Evolutionary conservation across 2,329 filamentous ascomycete genomes (phyloP), one percentile per base, ranked within the genome.

Genomic region (Neobulgaria alba): DNA sequence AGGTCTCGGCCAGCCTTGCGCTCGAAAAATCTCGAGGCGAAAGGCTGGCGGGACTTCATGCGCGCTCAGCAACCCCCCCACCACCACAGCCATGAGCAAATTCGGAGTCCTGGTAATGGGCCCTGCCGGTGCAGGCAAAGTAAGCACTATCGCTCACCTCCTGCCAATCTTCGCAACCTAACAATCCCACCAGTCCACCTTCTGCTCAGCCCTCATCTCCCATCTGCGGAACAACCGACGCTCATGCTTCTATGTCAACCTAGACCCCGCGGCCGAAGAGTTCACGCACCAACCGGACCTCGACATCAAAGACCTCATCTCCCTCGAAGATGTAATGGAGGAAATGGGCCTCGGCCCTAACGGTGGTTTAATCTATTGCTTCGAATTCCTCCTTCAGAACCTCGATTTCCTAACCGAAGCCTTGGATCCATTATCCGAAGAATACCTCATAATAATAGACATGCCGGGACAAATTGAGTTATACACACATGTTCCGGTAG

Each of bases 391-490:
- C 33, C 79, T 95, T 61, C 85, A 95, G 62, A 95, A 95, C 60
- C 79, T 95, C 48, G 88, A 95, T 65, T 95, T 92, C 65, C 69
- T 95, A 36, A 85, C 84, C 34, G 84, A 93, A 48, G 79, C 84
- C 14, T 77, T 95, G 41, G 87, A 94, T 55, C 75, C 79, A 31
- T 71, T 94, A 42, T 90, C 86, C 8, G 92, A 98, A 56, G 92
- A 96, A 57, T 95, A 95, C 63, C 75, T 98, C 48, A 94, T 96
- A 63, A 85, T 98, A 49, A 88, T 98, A 66, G 92, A 98, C 66
- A 95, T 96, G 85, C 92, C 92, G 0, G 92, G 92, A 42, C 92
- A 98, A 68, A 96, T 98, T 63, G 92, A 98, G 67, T 77, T 98
- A 10, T 98, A 96, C 67, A 96, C 90, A 2, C 92, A 98, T 61